Conservation (phyloP, 2,329 filamentous ascomycete species). For the Fusarium newnesense region DNA sequence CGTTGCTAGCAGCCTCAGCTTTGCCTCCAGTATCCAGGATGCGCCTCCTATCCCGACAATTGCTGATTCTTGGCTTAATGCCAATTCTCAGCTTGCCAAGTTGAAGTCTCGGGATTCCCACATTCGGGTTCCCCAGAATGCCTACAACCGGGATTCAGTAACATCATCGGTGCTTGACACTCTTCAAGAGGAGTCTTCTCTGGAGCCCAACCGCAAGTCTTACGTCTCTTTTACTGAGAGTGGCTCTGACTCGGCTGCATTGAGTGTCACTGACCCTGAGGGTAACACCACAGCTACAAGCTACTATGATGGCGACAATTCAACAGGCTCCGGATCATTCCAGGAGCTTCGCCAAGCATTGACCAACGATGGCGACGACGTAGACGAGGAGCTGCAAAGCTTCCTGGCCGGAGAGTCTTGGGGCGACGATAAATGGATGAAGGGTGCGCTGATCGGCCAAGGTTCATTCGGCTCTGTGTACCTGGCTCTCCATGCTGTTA, state of each 20-base stretch:
- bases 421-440: slow-evolving; percentile 99
- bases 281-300: slow-evolving; percentile 77
- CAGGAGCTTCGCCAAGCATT: slow-evolving; percentile 88
- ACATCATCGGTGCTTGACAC: slow-evolving; percentile 90
- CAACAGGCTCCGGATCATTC: slow-evolving; percentile 77
- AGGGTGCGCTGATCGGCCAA: slow-evolving; percentile 95
- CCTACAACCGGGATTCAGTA: slow-evolving; percentile 82
- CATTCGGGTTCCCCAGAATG: slow-evolving; percentile 50
- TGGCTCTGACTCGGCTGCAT: slow-evolving; percentile 74
- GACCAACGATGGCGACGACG: slow-evolving; percentile 90
- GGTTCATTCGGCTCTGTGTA: slow-evolving; percentile 97
- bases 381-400: slow-evolving; percentile 87
- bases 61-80: slow-evolving; percentile 87
- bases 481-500: slow-evolving; percentile 92
- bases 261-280: slow-evolving; percentile 82
- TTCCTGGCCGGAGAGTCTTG: slow-evolving; percentile 94
- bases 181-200: slow-evolving; percentile 87
- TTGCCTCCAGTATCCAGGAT: slow-evolving; percentile 90
- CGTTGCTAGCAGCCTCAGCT: slow-evolving; percentile 92
- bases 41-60: slow-evolving; percentile 96
- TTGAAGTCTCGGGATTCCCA: slow-evolving; percentile 60
- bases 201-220: slow-evolving; percentile 91
- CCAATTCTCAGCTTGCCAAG: slow-evolving; percentile 52
- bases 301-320: slow-evolving; percentile 85
- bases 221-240: slow-evolving; percentile 91